These are phyloP conservation scores for Sporothrix sp. DNA, from an alignment of 2,329 filamentous ascomycete species.

Conservation along the genomic window DNA sequence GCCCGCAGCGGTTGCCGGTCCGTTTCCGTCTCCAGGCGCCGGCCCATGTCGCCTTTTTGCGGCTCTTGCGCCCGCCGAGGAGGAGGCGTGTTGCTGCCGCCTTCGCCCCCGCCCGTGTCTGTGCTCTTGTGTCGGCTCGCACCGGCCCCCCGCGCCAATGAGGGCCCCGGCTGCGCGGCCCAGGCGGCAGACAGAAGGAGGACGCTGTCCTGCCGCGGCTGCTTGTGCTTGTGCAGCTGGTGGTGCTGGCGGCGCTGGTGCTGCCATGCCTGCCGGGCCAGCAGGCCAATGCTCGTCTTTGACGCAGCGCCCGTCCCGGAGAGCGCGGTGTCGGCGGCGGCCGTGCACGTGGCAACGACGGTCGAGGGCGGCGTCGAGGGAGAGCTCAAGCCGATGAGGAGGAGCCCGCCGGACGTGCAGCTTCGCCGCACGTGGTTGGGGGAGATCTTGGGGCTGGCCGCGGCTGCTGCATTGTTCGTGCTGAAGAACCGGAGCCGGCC, in stretches of 20 bases:
- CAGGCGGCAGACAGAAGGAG: background rate
- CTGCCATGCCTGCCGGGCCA: conserved; percentile 28
- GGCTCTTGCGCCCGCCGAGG: background rate
- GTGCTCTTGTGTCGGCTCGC: conserved; percentile 23
- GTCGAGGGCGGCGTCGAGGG: conserved; percentile 29
- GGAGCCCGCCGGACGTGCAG: conserved; percentile 45
- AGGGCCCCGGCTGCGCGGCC: background rate
- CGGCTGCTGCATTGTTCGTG: background rate
- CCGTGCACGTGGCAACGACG: conserved; percentile 31
- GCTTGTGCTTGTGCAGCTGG: conserved; percentile 13
- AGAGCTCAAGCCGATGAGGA: conserved; percentile 39
- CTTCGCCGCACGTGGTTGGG: conserved; percentile 36
- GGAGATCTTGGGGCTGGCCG: conserved; percentile 21
- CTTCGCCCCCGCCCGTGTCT: conserved; percentile 18
- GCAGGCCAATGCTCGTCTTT: conserved; percentile 25
- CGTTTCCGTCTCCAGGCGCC: background rate
- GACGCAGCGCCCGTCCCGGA: conserved; percentile 18
- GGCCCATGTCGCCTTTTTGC: background rate
- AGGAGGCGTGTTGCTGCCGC: conserved; percentile 10
- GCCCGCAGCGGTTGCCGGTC: background rate
- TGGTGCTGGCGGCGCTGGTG: conserved; percentile 20
- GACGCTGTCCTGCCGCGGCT: background rate
- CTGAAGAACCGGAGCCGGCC: background rate
- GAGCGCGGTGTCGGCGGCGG: conserved; percentile 29
- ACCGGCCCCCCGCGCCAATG: conserved; percentile 21